Evolutionary conservation across 164 flowering plant species (phyloP).

Genomic region (Nymphaea colorata): DNA sequence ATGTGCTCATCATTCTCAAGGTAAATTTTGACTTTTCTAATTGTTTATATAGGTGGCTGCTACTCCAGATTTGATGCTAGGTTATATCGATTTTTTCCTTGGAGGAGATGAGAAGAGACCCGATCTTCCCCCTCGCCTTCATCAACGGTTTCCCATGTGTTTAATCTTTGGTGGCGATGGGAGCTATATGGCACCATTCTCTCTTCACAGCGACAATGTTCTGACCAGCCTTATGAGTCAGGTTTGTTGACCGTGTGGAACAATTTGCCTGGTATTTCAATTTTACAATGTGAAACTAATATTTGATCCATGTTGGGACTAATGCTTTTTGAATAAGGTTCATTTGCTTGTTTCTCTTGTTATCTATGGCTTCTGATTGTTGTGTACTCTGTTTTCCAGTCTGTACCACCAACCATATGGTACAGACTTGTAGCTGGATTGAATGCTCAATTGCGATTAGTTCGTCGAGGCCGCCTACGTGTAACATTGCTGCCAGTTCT

Average conservation of each 20-base stretch:
- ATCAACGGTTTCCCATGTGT: conserved; percentile 70
- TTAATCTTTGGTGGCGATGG: conserved; percentile 94
- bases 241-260: conserved; percentile 27
- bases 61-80: conserved; percentile 85
- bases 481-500: conserved; percentile 45
- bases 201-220: conserved; percentile 75
- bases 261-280: neutral
- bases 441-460: conserved; percentile 85
- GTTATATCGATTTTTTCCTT: conserved; percentile 82
- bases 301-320: too few species aligned
- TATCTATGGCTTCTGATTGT: neutral
- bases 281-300: neutral
- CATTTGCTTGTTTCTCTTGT: neutral
- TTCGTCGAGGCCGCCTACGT: conserved; percentile 54
- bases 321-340: too few species aligned
- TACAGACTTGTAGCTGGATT: conserved; percentile 85
- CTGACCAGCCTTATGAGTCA: conserved; percentile 87
- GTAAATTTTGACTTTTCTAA: neutral
- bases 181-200: conserved; percentile 91
- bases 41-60: conserved; percentile 61
- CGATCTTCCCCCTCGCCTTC: conserved; percentile 84
- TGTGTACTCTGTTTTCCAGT: conserved; percentile 23
- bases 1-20: neutral
- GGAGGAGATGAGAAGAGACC: conserved; percentile 95
- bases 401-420: conserved; percentile 87